Evolutionary conservation across 441 rosid genomes (phyloP), one percentile per base, ranked within the genome.

Genomic region (Populus hybrid): DNA sequence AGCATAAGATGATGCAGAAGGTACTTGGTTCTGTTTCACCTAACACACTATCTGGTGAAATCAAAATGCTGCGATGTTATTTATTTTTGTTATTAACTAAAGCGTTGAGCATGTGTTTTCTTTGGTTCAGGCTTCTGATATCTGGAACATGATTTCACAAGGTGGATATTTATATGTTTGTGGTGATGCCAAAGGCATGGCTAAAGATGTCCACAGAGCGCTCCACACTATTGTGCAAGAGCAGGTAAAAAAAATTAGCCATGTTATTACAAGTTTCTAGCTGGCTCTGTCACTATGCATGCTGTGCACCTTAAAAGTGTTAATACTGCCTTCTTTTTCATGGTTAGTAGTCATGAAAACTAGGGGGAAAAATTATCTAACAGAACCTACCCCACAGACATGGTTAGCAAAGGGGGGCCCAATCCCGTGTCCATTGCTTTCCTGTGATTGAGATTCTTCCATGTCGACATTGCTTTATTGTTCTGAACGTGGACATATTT

Each of bases 1-100:
- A 96, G 76, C 98, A 96, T 82, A 91, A 94, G 85, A 89, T 96
- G 98, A 81, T 88, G 85, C 89, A 91, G 85, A 94, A 90, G 98
- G 99, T 96, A 86, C 40, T 76, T 18, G 28, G 19, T 75, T 32
- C 72, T 80, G 12, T 66, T 77, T 81, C 70, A 50, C 63, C 75
- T 61, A 32, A 77, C 73, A 73, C 14, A 11, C 34, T 36, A 2
- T 1, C 36, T 67, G 1, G 11, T 53, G 21, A 24, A 26, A 73
- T 69, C 5, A 34, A 35, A 34, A 38, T 7, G 24, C n/a, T 36
- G 24, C 1, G 26, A 32, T 57, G 10, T 63, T 42, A 11, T 28
- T 42, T 59, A 8, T 23, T 63, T 75, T 34, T 28, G 7, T 28
- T n/a, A 14, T 3, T 66, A 2, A 7, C 36, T 19, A 16, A 16